Conservation (phyloP, 164 flowering plant species). For the Warburgia ugandensis region DNA sequence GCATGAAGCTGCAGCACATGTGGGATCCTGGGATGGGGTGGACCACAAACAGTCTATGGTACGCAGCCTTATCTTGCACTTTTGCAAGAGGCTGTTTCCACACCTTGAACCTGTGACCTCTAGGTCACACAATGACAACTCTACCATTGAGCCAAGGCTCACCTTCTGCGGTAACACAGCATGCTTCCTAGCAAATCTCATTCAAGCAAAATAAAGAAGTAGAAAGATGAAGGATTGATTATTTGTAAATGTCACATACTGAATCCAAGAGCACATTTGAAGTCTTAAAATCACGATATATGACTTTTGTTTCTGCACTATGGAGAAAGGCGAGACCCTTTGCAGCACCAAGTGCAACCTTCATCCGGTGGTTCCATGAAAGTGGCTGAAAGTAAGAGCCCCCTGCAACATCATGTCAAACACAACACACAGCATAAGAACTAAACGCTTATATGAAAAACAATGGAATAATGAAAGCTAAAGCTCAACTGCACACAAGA, state of each 20-base stretch:
- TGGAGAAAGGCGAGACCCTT: conserved; percentile 37
- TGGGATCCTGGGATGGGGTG: too few relatives aligned
- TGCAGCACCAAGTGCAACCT: conserved; percentile 34
- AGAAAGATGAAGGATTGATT: neutral
- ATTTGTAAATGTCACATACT: conserved; percentile 11
- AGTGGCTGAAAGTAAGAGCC: conserved; percentile 29
- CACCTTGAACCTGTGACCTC: too few relatives aligned
- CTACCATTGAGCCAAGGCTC: too few relatives aligned
- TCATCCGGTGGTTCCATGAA: conserved; percentile 30
- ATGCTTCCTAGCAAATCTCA: too few relatives aligned
- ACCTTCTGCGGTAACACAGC: neutral
- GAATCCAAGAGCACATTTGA: conserved; percentile 27
- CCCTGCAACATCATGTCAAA: conserved; percentile 8
- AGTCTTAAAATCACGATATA: conserved; percentile 27
- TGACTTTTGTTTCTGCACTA: conserved; percentile 24
- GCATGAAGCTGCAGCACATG: too few relatives aligned
- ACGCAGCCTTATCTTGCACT: too few relatives aligned
- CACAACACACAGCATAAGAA: neutral
- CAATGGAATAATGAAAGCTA: neutral
- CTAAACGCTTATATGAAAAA: neutral
- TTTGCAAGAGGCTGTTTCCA: too few relatives aligned
- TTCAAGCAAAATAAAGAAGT: too few relatives aligned
- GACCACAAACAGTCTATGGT: too few relatives aligned
- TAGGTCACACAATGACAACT: too few relatives aligned
- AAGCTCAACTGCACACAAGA: neutral